These are phyloP conservation scores for Thermoascus crustaceus DNA, from an alignment of 2,329 filamentous ascomycete species.

Conservation along the genomic window DNA sequence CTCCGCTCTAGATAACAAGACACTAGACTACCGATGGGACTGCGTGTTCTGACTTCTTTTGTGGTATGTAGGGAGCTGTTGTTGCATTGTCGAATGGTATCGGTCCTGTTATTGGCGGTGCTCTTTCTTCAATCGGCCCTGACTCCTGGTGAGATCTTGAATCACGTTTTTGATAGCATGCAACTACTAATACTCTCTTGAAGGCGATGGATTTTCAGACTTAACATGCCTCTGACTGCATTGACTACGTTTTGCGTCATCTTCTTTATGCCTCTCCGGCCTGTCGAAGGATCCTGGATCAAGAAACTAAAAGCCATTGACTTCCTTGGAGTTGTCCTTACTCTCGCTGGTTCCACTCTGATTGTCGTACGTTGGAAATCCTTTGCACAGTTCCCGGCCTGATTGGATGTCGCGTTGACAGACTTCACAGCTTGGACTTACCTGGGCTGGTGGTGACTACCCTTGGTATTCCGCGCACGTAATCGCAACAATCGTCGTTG, in stretches of 20 bases:
- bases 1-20: no score
- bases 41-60: no score
- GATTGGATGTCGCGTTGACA: no score
- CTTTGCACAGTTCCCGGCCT: no score
- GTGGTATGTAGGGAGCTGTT: conserved; percentile 42
- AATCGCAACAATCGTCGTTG: conserved; percentile 47
- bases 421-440: conserved; percentile 43
- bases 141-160: conserved; percentile 36
- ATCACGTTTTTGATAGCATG: not conserved
- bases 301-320: conserved; percentile 45
- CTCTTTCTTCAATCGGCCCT: conserved; percentile 38
- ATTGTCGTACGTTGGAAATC: conserved; percentile 3
- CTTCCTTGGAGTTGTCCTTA: conserved; percentile 41
- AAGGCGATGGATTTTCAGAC: conserved; percentile 45
- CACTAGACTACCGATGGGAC: conserved; percentile 14
- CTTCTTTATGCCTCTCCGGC: conserved; percentile 51
- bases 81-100: conserved; percentile 49
- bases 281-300: conserved; percentile 46
- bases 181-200: conserved; percentile 5
- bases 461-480: conserved; percentile 49
- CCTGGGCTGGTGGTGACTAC: conserved; percentile 54
- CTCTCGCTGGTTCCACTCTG: conserved; percentile 30
- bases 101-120: conserved; percentile 48
- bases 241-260: conserved; percentile 42
- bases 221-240: conserved; percentile 47